Conservation (phyloP, 768 basidiomycete genomes). For the Mycena belliarum region DNA sequence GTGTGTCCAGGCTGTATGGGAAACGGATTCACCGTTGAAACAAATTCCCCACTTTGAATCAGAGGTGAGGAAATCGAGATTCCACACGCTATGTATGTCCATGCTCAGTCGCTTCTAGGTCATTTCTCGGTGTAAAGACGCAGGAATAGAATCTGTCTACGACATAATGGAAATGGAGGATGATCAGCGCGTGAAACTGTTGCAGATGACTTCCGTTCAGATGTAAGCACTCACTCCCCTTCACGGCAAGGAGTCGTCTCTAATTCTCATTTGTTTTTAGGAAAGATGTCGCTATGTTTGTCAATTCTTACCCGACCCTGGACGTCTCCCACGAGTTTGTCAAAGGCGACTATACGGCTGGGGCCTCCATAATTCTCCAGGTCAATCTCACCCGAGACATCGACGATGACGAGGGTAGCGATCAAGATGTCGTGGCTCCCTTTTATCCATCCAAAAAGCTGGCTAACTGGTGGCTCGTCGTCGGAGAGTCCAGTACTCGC, state of each 20-base stretch:
- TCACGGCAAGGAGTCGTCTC: background rate
- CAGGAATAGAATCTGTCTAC: slow-evolving; percentile 86
- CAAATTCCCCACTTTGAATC: slow-evolving; percentile 96
- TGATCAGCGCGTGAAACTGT: slow-evolving; percentile 73
- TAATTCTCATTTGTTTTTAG: slow-evolving; percentile 39
- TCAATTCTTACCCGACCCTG: slow-evolving; percentile 96
- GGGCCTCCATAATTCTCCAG: slow-evolving; percentile 78
- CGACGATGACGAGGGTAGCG: slow-evolving; percentile 71
- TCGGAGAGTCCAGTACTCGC: slow-evolving; percentile 80
- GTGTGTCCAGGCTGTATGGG: slow-evolving; percentile 99
- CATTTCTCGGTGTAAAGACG: slow-evolving; percentile 81
- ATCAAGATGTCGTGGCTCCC: slow-evolving; percentile 89
- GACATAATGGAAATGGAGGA: slow-evolving; percentile 99
- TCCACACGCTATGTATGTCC: background rate
- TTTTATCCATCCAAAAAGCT: slow-evolving; percentile 90
- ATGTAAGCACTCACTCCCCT: slow-evolving; percentile 68
- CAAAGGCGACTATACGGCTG: slow-evolving; percentile 84
- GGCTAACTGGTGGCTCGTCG: slow-evolving; percentile 96
- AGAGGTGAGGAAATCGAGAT: slow-evolving; percentile 52
- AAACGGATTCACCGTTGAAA: slow-evolving; percentile 91
- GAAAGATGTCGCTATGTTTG: slow-evolving; percentile 93
- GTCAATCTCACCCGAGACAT: slow-evolving; percentile 80
- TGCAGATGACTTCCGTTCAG: slow-evolving; percentile 83
- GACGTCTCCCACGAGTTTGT: slow-evolving; percentile 88
- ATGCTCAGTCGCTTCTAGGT: slow-evolving; percentile 45